A percentile compares a stretch with the other conserved stretches of the same genome.
These are phyloP conservation scores for Golubevia pallescens DNA, from an alignment of 1,284 basidiomycete species.

Conservation along the genomic window DNA sequence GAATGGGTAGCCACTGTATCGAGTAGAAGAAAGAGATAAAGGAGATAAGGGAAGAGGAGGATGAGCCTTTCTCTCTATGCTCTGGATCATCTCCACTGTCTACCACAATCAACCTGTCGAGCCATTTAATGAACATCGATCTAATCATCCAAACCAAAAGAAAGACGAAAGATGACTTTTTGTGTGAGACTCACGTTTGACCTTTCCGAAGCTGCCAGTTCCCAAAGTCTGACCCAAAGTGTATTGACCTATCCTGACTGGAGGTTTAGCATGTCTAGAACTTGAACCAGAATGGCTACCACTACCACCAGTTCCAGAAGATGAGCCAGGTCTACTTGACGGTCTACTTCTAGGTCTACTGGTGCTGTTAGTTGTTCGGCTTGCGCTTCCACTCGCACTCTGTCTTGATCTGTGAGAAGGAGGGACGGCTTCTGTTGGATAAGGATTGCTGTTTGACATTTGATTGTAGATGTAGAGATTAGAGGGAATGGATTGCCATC, in stretches of 20 bases:
- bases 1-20: conserved; percentile 85
- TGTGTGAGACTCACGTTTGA: conserved; percentile 80
- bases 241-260: conserved; percentile 57
- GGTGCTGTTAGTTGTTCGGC: too few species aligned
- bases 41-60: conserved; percentile 14
- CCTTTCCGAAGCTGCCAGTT: conserved; percentile 91
- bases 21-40: conserved; percentile 8
- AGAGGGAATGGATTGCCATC: too few species aligned
- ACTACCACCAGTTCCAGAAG: not conserved
- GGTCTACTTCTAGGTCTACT: not conserved
- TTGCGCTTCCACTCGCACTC: conserved; percentile 1
- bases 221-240: conserved; percentile 67
- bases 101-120: not conserved
- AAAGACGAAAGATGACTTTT: too few species aligned
- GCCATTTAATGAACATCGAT: too few species aligned
- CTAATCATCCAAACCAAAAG: too few species aligned
- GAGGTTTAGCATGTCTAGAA: conserved; percentile 12
- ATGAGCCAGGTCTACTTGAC: not conserved
- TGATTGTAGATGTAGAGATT: too few species aligned
- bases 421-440: not conserved
- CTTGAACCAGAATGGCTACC: not conserved
- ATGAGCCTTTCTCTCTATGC: conserved; percentile 23
- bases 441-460: not conserved
- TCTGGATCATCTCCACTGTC: too few species aligned
- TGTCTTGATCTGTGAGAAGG: not conserved